phyloP scores from a whole-genome alignment of 2,329 filamentous ascomycete genomes.

The Pseudocercospora cruenta region DNA sequence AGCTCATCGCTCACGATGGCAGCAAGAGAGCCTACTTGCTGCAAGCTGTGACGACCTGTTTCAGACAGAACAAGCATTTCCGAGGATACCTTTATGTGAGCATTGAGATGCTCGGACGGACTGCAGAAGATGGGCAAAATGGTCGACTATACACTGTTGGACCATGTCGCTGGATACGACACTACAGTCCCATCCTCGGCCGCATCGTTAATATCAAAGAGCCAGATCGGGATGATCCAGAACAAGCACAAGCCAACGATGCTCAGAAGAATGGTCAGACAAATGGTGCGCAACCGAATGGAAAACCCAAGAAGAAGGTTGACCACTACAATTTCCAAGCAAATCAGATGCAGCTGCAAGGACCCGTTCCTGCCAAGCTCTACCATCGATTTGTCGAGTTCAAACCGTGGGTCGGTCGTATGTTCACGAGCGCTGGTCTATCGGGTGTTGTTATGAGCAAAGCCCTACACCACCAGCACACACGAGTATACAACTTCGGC shows the following conservation, averaged over 20 bases:
- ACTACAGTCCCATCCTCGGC: constrained; percentile 88
- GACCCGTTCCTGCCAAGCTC: constrained; percentile 76
- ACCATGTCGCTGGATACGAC: constrained; percentile 75
- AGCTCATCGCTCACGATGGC: constrained; percentile 79
- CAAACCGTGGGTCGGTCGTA: constrained; percentile 82
- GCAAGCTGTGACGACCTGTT: constrained; percentile 67
- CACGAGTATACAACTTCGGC: constrained; percentile 86
- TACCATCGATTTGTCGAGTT: constrained; percentile 96
- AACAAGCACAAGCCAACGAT: constrained; percentile 22
- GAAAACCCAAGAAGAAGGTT: constrained; percentile 50
- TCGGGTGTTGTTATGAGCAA: constrained; percentile 80
- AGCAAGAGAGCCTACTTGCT: constrained; percentile 85
- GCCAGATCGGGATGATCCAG: constrained; percentile 46
- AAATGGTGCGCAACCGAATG: constrained; percentile 10
- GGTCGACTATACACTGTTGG: constrained; percentile 78
- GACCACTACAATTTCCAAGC: constrained; percentile 82
- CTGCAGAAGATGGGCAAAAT: constrained; percentile 62
- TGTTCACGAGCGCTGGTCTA: constrained; percentile 80
- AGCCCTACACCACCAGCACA: constrained; percentile 87
- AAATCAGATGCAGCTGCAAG: constrained; percentile 83
- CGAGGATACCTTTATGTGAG: constrained; percentile 73
- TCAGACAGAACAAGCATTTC: constrained; percentile 66
- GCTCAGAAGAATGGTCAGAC: neutral
- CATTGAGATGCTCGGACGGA: constrained; percentile 76
- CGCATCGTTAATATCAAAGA: constrained; percentile 71